Base-by-base conservation (phyloP, 441 rosid species). In the Pelargonium fulgidum region DNA sequence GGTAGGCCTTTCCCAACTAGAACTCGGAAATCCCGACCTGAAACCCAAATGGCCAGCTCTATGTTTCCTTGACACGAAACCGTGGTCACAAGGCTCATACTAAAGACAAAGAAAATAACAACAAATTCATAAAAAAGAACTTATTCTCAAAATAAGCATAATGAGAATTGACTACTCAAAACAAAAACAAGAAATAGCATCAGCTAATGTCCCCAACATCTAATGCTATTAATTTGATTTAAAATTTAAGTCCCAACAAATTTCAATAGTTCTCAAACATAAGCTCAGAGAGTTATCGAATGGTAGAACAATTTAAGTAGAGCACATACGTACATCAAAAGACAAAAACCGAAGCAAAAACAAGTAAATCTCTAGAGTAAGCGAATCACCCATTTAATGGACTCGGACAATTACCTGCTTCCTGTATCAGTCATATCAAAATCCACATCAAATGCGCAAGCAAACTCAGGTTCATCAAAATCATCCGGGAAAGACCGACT, bases 401-500 rank as follows among this genome's bases (percentile, higher is more conserved):
- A 26, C 33, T 26, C 33, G 36, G 4, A 29, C 36, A 26, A 66
- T 77, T 82, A 91, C 99, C 96, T 87, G 90, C 84, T 82, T 69
- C 86, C 77, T 13, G 77, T 81, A 72, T 88, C 87, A 4, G 83
- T 72, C 47, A 76, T 69, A 67, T 89, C 93, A 78, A 85, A 89
- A 75, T 85, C 90, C 61, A 88, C 92, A 81, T 87, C 96, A 76
- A 93, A 93, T 7, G 95, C 86, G 70, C 91, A 93, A 63, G 83
- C 88, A 67, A 79, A 87, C 64, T 89, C 98, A 22, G 82, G 14
- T 52, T 89, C 90, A 79, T 91, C 93, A 73, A 78, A 84, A 78
- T 85, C 97, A 62, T 86, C 95, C 29, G 64, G 93, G 66, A 77
- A 85, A 62, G 96, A 87, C 81, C 93, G 78, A 79, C 95, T 88